Base-by-base conservation (phyloP, 1,139 yeast species). In the Casaregolazyma lundiana region DNA sequence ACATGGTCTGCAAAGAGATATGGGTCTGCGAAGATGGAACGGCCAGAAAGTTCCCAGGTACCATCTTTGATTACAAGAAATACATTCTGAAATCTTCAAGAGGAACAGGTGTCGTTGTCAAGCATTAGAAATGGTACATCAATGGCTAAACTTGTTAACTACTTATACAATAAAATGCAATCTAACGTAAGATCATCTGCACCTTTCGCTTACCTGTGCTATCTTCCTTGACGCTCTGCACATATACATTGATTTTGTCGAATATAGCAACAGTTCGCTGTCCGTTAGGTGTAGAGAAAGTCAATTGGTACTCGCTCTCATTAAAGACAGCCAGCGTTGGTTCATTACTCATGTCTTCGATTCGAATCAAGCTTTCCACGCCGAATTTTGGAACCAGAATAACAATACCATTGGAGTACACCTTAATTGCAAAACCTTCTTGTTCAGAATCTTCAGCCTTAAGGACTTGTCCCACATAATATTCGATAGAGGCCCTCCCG, bases 381-480 rank as follows among this genome's bases (percentile, higher is more conserved):
- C 98, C 98, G 68, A 88, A 90, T 64, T 85, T 86, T n/a, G 98
- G 97, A 20, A 94, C 97, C 45, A 92, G 70, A 4, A 92, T 95
- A 30, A 90, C 97, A 52, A 94, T 79, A 67, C 98, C 99, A 64
- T 94, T 94, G 54, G 88, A 83, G 66, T 92, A 90, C 38, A 94
- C 92, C 64, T 88, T 87, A 59, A 90, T 89, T 35, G 90, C 83
- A 59, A 88, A 90, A 6, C 97, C 98, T 55, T 89, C 94, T 63
- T 89, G 96, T 32, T 70, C 71, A 32, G 80, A 68, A 52, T 83
- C 84, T 53, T 80, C 78, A 49, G 72, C 73, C 64, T 89, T 85
- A 84, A 94, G 84, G 30, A 90, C 97, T 69, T 94, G 98, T 11
- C 98, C 98, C 40, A 94, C 98, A 61, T 88, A 92, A 67, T 92